Conservation (phyloP, 2,329 filamentous ascomycete species). For the Emericellopsis cladophorae region DNA sequence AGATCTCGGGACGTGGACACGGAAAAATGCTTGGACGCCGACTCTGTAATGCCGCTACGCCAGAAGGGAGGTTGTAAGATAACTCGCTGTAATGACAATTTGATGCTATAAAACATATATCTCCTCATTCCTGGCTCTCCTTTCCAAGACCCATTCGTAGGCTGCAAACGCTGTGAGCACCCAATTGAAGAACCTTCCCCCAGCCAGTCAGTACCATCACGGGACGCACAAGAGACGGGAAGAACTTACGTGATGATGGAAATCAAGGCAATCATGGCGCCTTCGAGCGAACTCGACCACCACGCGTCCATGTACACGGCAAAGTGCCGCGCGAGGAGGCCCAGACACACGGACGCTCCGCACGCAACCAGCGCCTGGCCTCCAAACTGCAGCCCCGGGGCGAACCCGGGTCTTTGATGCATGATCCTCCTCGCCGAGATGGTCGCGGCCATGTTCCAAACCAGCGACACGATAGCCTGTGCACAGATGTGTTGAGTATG, state of each 20-base stretch:
- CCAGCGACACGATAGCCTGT: constrained; percentile 5
- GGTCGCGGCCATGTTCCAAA: constrained; percentile 9
- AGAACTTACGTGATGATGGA: constrained; percentile 10
- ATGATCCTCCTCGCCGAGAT: constrained; percentile 8
- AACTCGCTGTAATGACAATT: background rate
- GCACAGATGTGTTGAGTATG: background rate
- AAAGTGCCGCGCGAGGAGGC: constrained; percentile 9
- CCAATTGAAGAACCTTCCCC: constrained; percentile 1
- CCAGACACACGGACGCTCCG: constrained; percentile 9
- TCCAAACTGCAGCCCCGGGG: constrained; percentile 5
- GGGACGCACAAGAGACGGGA: background rate
- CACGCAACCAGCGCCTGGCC: constrained; percentile 10
- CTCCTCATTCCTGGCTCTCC: constrained; percentile 1
- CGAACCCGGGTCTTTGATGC: constrained; percentile 9
- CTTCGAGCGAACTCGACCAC: constrained; percentile 4
- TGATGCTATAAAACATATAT: constrained; percentile 1
- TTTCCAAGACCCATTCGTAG: constrained; percentile 1
- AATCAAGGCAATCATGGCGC: constrained; percentile 10
- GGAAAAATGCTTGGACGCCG: no score
- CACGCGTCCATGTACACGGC: constrained; percentile 7
- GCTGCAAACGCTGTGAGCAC: background rate
- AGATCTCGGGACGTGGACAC: no score
- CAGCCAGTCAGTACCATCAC: background rate
- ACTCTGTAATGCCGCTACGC: no score
- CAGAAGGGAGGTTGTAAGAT: background rate